These are phyloP conservation scores for Monosporascus ibericus DNA, from an alignment of 2,329 filamentous ascomycete genomes.

Conservation along the genomic window DNA sequence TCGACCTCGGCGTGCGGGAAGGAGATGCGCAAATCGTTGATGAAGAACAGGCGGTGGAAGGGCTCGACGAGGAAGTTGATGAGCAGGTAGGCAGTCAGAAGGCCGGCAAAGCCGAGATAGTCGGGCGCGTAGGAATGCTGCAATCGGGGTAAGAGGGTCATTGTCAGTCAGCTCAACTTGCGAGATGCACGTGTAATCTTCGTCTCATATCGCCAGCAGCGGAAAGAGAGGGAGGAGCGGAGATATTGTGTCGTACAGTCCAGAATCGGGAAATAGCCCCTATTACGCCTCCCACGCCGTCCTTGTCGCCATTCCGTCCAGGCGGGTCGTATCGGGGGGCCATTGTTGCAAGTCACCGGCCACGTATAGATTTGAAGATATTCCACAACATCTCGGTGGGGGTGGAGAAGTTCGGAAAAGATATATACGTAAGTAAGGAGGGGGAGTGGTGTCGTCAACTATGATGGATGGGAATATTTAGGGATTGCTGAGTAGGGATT, in stretches of 20 bases:
- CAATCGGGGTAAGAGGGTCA: conserved; percentile 1
- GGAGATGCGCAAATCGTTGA: conserved; percentile 77
- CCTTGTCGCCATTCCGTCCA: conserved; percentile 10
- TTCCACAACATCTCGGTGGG: conserved; percentile 30
- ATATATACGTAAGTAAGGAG: background rate
- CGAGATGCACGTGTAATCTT: no score
- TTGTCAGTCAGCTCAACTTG: background rate
- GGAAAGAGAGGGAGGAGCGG: background rate
- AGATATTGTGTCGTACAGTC: conserved; percentile 32
- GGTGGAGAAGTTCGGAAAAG: background rate
- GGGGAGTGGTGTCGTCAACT: no score
- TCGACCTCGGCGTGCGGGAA: conserved; percentile 83
- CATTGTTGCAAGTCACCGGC: conserved; percentile 40
- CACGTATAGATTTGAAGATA: conserved; percentile 29
- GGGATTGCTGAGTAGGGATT: no score
- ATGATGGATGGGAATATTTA: no score
- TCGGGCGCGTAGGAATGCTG: conserved; percentile 82
- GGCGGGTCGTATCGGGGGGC: conserved; percentile 23
- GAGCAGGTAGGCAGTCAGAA: conserved; percentile 64
- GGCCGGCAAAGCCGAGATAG: conserved; percentile 69
- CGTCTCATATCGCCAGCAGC: background rate
- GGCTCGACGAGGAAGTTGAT: conserved; percentile 67
- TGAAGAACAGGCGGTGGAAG: conserved; percentile 90
- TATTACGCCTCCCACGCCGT: conserved; percentile 15
- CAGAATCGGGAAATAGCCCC: conserved; percentile 37